Percentiles rank a stretch among this genome's conserved stretches.
phyloP scores from a whole-genome alignment of 495 filamentous ascomycete genomes.

The Neurospora tetraspora region DNA sequence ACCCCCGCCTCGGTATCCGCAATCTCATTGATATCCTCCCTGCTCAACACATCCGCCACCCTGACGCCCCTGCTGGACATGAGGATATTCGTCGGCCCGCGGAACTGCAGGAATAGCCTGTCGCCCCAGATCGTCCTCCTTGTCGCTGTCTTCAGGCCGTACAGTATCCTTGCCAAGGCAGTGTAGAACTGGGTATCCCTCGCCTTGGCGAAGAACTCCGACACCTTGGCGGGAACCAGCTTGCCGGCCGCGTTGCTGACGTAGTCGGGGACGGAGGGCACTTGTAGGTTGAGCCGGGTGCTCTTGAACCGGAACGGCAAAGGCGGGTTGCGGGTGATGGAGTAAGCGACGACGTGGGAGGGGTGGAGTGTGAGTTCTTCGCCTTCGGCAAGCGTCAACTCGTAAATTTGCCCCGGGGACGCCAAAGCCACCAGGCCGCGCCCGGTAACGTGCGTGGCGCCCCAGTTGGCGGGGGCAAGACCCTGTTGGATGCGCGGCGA shows the following conservation, averaged over 20 bases:
- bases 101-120: conserved; percentile 79
- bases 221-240: conserved; percentile 37
- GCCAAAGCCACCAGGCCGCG: conserved; percentile 77
- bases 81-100: conserved; percentile 73
- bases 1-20: conserved; percentile 59
- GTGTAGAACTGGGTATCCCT: conserved; percentile 61
- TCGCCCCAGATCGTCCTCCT: conserved; percentile 89
- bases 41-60: conserved; percentile 64
- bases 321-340: conserved; percentile 60
- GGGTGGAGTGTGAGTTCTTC: conserved; percentile 84
- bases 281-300: conserved; percentile 63
- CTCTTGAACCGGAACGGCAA: conserved; percentile 77
- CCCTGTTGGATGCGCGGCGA: conserved; percentile 62
- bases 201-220: conserved; percentile 60
- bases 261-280: conserved; percentile 53
- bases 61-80: conserved; percentile 72
- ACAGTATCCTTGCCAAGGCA: conserved; percentile 46
- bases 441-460: conserved; percentile 76
- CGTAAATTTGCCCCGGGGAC: conserved; percentile 78
- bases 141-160: conserved; percentile 59
- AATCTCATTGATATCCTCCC: conserved; percentile 74
- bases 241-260: conserved; percentile 32
- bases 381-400: conserved; percentile 61
- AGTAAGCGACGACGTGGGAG: conserved; percentile 84
- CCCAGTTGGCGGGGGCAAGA: conserved; percentile 81